Percentiles rank a stretch among this genome's conserved stretches.
Evolutionary conservation across 1,139 yeast species (phyloP).

Genomic region (Kodamaea suecica): DNA sequence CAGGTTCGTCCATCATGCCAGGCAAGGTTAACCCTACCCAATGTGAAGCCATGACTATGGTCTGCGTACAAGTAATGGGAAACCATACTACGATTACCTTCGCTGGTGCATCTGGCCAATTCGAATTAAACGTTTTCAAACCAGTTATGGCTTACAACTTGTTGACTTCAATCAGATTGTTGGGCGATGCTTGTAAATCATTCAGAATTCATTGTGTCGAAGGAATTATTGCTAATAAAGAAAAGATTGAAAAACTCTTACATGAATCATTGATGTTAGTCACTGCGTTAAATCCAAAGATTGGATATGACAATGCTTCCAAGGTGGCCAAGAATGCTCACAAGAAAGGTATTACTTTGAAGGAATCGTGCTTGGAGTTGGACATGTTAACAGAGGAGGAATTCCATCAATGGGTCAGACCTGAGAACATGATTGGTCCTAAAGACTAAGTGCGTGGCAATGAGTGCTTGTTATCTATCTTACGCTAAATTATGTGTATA

Average conservation of each 20-base stretch:
- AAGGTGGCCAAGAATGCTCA: conserved; percentile 23
- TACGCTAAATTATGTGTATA: not conserved
- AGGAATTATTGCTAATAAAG: conserved; percentile 19
- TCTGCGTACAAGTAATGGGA: conserved; percentile 21
- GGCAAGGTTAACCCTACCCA: conserved; percentile 24
- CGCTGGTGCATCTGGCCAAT: conserved; percentile 23
- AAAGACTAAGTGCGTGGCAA: no score
- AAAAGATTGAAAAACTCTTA: conserved; percentile 20
- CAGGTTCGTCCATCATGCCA: conserved; percentile 23
- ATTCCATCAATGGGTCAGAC: conserved; percentile 22
- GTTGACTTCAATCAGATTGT: conserved; percentile 19
- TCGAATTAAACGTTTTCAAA: conserved; percentile 23
- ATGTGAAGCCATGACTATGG: conserved; percentile 23
- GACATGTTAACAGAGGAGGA: conserved; percentile 18
- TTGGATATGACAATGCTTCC: conserved; percentile 22
- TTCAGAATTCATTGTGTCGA: conserved; percentile 21
- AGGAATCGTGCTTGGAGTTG: conserved; percentile 20
- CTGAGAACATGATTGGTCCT: conserved; percentile 23
- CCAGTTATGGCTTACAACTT: conserved; percentile 21
- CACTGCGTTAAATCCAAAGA: conserved; percentile 22
- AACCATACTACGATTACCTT: conserved; percentile 22
- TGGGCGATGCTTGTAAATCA: conserved; percentile 20
- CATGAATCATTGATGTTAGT: conserved; percentile 23
- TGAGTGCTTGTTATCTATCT: conserved; percentile 6
- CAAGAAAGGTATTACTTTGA: conserved; percentile 24